These are phyloP conservation scores for Vachellia collinsii DNA, from an alignment of 306 rosid genomes.

Conservation along the genomic window DNA sequence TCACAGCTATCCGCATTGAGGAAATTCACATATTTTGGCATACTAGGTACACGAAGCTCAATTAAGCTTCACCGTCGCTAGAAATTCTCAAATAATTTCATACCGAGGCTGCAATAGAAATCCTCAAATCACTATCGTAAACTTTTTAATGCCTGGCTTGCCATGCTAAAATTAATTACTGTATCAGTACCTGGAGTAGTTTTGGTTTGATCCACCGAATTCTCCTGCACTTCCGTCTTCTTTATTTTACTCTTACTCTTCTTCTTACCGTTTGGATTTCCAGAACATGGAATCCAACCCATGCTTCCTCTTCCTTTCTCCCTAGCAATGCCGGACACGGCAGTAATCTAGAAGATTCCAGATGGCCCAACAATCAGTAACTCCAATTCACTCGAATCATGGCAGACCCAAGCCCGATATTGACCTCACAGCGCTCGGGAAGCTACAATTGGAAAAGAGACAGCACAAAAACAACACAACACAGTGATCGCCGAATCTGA, in stretches of 20 bases:
- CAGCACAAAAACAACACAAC: constrained; percentile 20
- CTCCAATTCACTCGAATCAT: constrained; percentile 28
- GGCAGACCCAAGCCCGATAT: constrained; percentile 34
- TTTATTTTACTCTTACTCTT: constrained; percentile 54
- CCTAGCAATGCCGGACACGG: constrained; percentile 4
- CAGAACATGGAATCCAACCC: constrained; percentile 94
- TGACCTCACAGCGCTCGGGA: constrained; percentile 28
- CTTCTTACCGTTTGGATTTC: constrained; percentile 62
- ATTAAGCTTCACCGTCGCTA: constrained; percentile 21
- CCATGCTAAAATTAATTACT: background rate
- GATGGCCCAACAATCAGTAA: constrained; percentile 25
- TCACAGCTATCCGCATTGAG: background rate
- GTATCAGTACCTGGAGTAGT: constrained; percentile 54
- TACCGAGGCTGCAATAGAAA: constrained; percentile 17
- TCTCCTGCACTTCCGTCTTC: constrained; percentile 48
- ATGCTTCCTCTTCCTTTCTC: constrained; percentile 39
- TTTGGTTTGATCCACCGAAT: constrained; percentile 59
- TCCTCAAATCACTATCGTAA: constrained; percentile 30
- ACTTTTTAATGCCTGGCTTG: constrained; percentile 10
- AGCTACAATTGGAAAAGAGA: constrained; percentile 30
- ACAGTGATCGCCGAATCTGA: constrained; percentile 22
- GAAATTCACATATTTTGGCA: constrained; percentile 21
- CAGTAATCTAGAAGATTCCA: constrained; percentile 11
- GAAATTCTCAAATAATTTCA: constrained; percentile 30
- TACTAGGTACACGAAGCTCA: constrained; percentile 23